Conservation (phyloP, 2,329 filamentous ascomycete species). For the Fusarium agapanthi region DNA sequence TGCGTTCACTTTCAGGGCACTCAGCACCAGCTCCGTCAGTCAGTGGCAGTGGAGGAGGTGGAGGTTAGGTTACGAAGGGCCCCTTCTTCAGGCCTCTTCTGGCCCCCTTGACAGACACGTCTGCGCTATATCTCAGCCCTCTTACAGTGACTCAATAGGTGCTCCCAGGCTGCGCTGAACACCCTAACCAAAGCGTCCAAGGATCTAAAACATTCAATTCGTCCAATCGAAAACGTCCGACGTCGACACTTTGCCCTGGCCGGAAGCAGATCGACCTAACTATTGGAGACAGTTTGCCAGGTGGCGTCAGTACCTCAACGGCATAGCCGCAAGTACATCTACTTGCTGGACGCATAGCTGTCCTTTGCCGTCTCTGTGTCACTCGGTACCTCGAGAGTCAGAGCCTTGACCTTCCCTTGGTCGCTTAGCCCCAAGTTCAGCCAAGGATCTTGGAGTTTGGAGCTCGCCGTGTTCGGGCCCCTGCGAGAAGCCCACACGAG, state of each 20-base stretch:
- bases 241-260: slow-evolving; percentile 35
- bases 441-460: slow-evolving; percentile 31
- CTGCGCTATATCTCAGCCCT: slow-evolving; percentile 27
- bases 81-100: slow-evolving; percentile 15
- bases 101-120: slow-evolving; percentile 25
- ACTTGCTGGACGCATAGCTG: slow-evolving; percentile 8
- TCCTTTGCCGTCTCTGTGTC: slow-evolving; percentile 26
- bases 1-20: slow-evolving; percentile 29
- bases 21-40: neutral
- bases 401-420: slow-evolving; percentile 26
- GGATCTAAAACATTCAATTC: slow-evolving; percentile 14
- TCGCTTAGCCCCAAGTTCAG: slow-evolving; percentile 32
- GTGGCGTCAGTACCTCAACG: slow-evolving; percentile 33
- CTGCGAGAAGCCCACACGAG: slow-evolving; percentile 37
- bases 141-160: slow-evolving; percentile 32
- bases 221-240: slow-evolving; percentile 35
- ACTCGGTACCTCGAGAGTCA: slow-evolving; percentile 24
- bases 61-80: slow-evolving; percentile 48
- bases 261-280: slow-evolving; percentile 39
- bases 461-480: slow-evolving; percentile 33
- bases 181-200: neutral
- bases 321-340: slow-evolving; percentile 33
- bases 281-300: slow-evolving; percentile 28
- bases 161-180: neutral
- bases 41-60: slow-evolving; percentile 37